Evolutionary conservation across 2,329 filamentous ascomycete genomes (phyloP).

Genomic region (Ascochyta clinopodiicola): DNA sequence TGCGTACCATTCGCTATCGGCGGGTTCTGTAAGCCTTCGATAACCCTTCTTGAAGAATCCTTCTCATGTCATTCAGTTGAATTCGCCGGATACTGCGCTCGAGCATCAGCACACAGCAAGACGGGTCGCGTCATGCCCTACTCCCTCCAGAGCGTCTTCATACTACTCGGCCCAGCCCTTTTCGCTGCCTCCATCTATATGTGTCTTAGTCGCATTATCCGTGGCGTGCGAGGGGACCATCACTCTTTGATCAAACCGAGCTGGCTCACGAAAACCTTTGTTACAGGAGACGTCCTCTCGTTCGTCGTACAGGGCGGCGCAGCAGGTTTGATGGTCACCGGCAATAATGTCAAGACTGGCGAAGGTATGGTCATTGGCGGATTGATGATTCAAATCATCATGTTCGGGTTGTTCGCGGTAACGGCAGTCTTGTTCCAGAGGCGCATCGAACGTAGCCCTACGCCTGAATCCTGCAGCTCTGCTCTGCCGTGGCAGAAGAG

Average conservation of each 20-base stretch:
- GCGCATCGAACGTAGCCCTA: conserved; percentile 18
- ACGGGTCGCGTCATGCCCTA: conserved; percentile 48
- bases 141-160: conserved; percentile 50
- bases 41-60: neutral
- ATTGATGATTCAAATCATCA: conserved; percentile 54
- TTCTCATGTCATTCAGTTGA: conserved; percentile 51
- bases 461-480: conserved; percentile 2
- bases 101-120: conserved; percentile 47
- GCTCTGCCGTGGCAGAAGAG: conserved; percentile 35
- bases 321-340: conserved; percentile 46
- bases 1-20: conserved; percentile 58
- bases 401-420: conserved; percentile 56
- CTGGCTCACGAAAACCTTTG: conserved; percentile 53
- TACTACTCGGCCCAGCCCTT: conserved; percentile 54
- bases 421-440: conserved; percentile 16
- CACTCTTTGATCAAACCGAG: conserved; percentile 45
- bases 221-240: conserved; percentile 43
- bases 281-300: conserved; percentile 52
- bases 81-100: conserved; percentile 57
- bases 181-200: conserved; percentile 57
- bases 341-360: conserved; percentile 37
- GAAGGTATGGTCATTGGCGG: conserved; percentile 51
- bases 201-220: conserved; percentile 53
- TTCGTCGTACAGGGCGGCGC: conserved; percentile 53
- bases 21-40: conserved; percentile 51